A percentile compares a stretch with the other conserved stretches of the same genome.
phyloP scores from a whole-genome alignment of 2,329 filamentous ascomycete species.

The Microsporum audouinii region DNA sequence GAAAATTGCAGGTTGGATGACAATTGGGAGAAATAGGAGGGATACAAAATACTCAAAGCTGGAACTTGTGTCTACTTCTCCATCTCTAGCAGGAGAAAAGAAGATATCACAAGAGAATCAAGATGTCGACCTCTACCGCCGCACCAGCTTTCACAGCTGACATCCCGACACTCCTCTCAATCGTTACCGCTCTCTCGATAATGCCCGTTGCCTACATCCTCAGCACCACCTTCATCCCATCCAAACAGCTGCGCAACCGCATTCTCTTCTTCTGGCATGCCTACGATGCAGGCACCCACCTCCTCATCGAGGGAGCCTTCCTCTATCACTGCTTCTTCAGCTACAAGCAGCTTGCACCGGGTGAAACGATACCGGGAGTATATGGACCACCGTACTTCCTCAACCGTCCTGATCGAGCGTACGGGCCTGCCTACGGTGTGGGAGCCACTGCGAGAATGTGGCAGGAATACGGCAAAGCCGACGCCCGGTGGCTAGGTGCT shows the following conservation, averaged over 20 bases:
- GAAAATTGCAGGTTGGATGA: too few species aligned
- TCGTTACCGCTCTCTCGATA: constrained; percentile 43
- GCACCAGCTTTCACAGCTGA: constrained; percentile 12
- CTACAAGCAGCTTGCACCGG: constrained; percentile 37
- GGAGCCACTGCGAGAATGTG: constrained; percentile 46
- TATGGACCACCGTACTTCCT: constrained; percentile 39
- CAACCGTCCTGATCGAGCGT: constrained; percentile 42
- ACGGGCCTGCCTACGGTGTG: constrained; percentile 48
- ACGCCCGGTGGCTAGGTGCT: constrained; percentile 48
- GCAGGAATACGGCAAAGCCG: constrained; percentile 57
- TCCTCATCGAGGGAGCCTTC: constrained; percentile 81
- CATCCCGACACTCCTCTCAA: constrained; percentile 40
- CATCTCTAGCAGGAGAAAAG: too few species aligned
- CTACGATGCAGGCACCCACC: constrained; percentile 84
- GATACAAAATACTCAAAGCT: too few species aligned
- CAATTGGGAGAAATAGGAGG: too few species aligned
- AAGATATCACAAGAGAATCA: not conserved
- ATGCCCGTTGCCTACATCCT: constrained; percentile 43
- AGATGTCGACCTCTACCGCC: not conserved
- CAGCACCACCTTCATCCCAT: constrained; percentile 42
- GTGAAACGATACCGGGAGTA: constrained; percentile 12
- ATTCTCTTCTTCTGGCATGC: constrained; percentile 89
- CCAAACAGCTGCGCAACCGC: constrained; percentile 47
- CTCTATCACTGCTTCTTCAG: constrained; percentile 90
- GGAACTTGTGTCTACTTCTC: too few species aligned